Evolutionary conservation across 2,329 filamentous ascomycete genomes (phyloP).

Genomic region (Aspergillus brunneoviolaceus): DNA sequence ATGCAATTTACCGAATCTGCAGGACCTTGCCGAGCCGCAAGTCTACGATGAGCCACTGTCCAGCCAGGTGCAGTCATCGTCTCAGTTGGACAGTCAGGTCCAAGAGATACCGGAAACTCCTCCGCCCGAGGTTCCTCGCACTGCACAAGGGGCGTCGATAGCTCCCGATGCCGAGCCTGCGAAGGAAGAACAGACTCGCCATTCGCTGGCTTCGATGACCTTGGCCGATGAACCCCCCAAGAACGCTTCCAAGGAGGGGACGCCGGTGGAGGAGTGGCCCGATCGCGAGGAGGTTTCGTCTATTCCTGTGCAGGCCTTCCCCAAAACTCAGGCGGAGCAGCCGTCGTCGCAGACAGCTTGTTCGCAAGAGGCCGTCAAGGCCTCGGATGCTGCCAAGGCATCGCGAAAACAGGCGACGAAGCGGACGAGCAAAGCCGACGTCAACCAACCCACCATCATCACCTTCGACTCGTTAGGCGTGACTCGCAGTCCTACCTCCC

Average conservation of each 20-base stretch:
- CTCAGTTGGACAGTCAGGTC: constrained; percentile 20
- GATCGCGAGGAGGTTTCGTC: constrained; percentile 30
- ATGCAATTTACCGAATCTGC: constrained; percentile 76
- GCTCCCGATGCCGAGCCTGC: constrained; percentile 9
- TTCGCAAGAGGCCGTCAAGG: constrained; percentile 15
- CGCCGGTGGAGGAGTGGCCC: constrained; percentile 27
- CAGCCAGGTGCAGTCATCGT: constrained; percentile 12
- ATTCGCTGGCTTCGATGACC: constrained; percentile 31
- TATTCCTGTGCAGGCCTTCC: constrained; percentile 17
- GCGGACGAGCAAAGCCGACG: constrained; percentile 45
- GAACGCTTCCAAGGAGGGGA: constrained; percentile 5
- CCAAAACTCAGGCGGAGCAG: constrained; percentile 14
- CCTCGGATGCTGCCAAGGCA: constrained; percentile 12
- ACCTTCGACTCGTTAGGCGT: constrained; percentile 82
- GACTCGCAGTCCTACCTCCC: constrained; percentile 63
- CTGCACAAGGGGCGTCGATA: neutral
- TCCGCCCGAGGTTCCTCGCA: constrained; percentile 4
- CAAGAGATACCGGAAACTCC: constrained; percentile 33
- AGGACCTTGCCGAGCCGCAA: constrained; percentile 21
- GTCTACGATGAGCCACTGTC: constrained; percentile 5
- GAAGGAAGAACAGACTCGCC: constrained; percentile 26
- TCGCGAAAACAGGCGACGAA: constrained; percentile 29
- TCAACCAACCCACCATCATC: constrained; percentile 68
- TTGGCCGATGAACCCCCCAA: constrained; percentile 22
- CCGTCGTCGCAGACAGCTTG: constrained; percentile 13